Conservation (phyloP, 345 rosid species). For the Jatropha curcas region DNA sequence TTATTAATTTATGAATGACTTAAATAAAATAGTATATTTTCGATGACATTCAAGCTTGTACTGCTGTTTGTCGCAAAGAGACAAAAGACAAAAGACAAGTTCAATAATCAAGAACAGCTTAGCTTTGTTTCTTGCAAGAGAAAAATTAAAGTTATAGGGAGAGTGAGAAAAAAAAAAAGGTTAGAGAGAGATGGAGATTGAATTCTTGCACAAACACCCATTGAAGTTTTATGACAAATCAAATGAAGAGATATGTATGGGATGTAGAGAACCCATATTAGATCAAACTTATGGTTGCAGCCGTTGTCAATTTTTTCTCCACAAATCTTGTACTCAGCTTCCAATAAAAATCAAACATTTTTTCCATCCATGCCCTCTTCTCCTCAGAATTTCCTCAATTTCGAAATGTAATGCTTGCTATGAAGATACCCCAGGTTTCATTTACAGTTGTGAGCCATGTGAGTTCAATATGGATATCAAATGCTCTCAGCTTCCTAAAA, state of each 20-base stretch:
- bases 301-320: not conserved
- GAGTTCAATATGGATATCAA: not conserved
- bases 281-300: not conserved
- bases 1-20: too few relatives aligned
- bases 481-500: not conserved
- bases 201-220: not conserved
- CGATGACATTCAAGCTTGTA: too few relatives aligned
- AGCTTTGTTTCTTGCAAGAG: not conserved
- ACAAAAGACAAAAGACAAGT: too few relatives aligned
- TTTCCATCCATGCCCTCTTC: not conserved
- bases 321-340: not conserved
- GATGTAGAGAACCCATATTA: not conserved
- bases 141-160: too few relatives aligned
- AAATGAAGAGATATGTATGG: not conserved
- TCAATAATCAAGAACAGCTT: too few relatives aligned
- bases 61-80: too few relatives aligned
- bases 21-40: too few relatives aligned
- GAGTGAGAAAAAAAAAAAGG: too few relatives aligned
- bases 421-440: not conserved
- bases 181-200: not conserved
- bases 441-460: not conserved
- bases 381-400: not conserved
- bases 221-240: not conserved
- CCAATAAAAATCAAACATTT: not conserved
- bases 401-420: not conserved